Evolutionary conservation across 2,329 filamentous ascomycete genomes (phyloP), one percentile per base, ranked within the genome.

Genomic region (Didymella keratinophila): DNA sequence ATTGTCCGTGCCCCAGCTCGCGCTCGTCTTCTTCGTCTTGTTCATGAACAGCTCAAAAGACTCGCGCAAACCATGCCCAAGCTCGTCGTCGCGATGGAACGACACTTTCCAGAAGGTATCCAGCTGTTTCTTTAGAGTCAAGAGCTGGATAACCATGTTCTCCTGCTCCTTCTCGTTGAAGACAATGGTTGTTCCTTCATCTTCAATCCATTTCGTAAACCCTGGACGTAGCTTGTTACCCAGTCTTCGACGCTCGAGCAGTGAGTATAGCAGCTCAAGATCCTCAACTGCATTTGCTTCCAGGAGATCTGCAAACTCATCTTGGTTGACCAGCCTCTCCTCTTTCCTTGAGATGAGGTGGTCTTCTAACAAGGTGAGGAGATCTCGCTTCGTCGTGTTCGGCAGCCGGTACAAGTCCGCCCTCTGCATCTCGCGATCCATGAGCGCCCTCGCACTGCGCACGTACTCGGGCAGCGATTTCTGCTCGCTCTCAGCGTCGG

Each of bases 41-140:
- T 99, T 99, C 83, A 99, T 97, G 69, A 98, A 97, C 0, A 82
- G 84, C 52, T 91, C 89, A 72, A 99, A 98, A 0, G 92, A 86
- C 69, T 97, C 92, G 55, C 95, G 86, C 65, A 99, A 83, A 11
- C 85, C 87, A 74, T 93, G 90, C 0, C 88, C 85, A 47, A 98
- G 87, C 21, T 86, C 84, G n/a, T 92, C 87, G 65, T 97, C 86
- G 52, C 87, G 87, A 45, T 85, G 82, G 71, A 99, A 97, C 0
- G 92, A 88, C 47, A 89, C 85, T 39, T 87, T 86, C 73, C 92
- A 89, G 66, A 94, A 87, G 39, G 87, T 79, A 71, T 97, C 93
- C 9, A 97, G 81, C 30, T 88, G 86, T 46, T 87, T 85, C 73
- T 97, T 93, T 66, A 99, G 86, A 25, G 90, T 86, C 10, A 99